Conservation (phyloP, 306 rosid species). For the Pterocarpus macrocarpus region DNA sequence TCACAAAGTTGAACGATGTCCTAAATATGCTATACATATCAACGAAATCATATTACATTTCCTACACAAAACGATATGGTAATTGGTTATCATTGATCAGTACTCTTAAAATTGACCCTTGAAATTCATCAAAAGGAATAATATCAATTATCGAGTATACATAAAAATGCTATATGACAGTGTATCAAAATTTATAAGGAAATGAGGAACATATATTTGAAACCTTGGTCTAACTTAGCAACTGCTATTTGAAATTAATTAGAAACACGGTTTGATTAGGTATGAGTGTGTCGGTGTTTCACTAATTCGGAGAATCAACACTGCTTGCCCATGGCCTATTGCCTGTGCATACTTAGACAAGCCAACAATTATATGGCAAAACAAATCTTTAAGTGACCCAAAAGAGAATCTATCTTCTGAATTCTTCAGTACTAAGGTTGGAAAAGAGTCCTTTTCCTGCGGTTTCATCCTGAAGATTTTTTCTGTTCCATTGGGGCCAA, state of each 20-base stretch:
- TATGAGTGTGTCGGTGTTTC: slow-evolving; percentile 39
- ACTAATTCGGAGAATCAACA: slow-evolving; percentile 29
- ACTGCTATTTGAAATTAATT: not conserved
- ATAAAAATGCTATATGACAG: no score
- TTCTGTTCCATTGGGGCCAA: slow-evolving; percentile 39
- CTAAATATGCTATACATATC: no score
- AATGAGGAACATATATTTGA: not conserved
- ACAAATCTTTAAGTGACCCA: slow-evolving; percentile 42
- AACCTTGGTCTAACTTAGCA: not conserved
- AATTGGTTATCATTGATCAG: not conserved
- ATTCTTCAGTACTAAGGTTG: slow-evolving; percentile 48
- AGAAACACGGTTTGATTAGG: slow-evolving; percentile 2
- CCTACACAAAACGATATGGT: not conserved
- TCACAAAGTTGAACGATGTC: not conserved
- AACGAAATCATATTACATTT: no score
- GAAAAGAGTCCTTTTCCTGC: slow-evolving; percentile 56
- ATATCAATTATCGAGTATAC: not conserved
- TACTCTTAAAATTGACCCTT: not conserved
- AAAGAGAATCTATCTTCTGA: slow-evolving; percentile 34
- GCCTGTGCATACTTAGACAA: slow-evolving; percentile 36
- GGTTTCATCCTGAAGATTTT: slow-evolving; percentile 20
- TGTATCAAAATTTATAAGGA: not conserved
- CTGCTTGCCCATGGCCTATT: slow-evolving; percentile 1
- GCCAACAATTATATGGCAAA: slow-evolving; percentile 44
- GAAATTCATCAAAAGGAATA: not conserved